phyloP scores from a whole-genome alignment of 441 rosid species.

The Metrosideros polymorpha region DNA sequence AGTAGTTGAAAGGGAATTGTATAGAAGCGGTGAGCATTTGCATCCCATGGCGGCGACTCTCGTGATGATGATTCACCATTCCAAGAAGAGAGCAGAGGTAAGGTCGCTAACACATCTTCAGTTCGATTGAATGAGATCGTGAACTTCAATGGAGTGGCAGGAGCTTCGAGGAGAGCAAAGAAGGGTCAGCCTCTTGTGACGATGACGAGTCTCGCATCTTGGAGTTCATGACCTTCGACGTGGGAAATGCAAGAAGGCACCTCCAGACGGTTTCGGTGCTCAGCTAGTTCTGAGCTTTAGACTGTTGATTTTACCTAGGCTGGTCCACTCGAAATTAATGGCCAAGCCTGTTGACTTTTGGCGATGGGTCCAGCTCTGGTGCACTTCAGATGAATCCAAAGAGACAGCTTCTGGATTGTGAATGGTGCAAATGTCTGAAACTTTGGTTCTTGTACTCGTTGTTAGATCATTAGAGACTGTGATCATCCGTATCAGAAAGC shows the following conservation, averaged over 20 bases:
- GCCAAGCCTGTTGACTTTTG: background rate
- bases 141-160: background rate
- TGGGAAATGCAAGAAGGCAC: background rate
- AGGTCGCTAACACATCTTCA: background rate
- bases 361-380: background rate
- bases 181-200: background rate
- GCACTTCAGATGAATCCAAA: background rate
- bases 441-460: background rate
- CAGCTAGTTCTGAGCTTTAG: background rate
- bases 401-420: background rate
- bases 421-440: background rate
- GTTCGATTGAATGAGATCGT: background rate
- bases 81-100: background rate
- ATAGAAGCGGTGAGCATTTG: background rate
- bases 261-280: background rate
- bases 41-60: background rate
- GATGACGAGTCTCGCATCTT: background rate
- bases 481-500: background rate
- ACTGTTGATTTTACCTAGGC: background rate
- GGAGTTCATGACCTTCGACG: background rate
- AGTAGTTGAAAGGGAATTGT: background rate
- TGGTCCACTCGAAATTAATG: background rate
- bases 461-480: background rate
- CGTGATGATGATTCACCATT: background rate
- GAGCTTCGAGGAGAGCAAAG: background rate